phyloP scores from a whole-genome alignment of 2,329 filamentous ascomycete species.

The Orbilia brochopaga region DNA sequence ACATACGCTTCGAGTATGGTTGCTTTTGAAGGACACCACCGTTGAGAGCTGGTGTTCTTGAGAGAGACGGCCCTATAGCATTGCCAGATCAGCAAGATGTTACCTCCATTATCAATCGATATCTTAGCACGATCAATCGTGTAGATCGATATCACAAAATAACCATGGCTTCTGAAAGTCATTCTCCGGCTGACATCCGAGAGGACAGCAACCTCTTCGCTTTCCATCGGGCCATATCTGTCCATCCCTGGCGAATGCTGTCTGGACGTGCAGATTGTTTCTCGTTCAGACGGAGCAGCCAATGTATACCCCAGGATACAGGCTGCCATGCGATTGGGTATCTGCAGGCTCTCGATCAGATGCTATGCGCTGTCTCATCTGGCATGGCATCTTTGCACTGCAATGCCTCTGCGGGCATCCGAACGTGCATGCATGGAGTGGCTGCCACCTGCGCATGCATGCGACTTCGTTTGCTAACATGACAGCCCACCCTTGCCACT shows the following conservation, averaged over 20 bases:
- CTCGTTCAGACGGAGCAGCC: constrained; percentile 41
- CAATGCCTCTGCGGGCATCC: neutral
- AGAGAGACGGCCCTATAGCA: too few species aligned
- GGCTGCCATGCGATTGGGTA: neutral
- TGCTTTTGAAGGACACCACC: too few species aligned
- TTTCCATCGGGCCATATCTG: constrained; percentile 23
- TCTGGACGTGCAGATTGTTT: constrained; percentile 4
- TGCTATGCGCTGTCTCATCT: neutral
- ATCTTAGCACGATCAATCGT: too few species aligned
- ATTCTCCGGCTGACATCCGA: constrained; percentile 33
- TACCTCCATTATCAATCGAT: too few species aligned
- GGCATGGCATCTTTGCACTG: neutral
- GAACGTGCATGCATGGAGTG: neutral
- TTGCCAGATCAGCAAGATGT: too few species aligned
- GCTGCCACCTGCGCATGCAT: neutral
- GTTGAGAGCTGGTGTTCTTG: too few species aligned
- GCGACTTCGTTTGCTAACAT: neutral
- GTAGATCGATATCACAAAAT: neutral
- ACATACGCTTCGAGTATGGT: too few species aligned
- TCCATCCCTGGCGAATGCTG: neutral
- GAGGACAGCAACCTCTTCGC: constrained; percentile 12
- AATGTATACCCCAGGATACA: constrained; percentile 25
- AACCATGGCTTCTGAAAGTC: neutral
- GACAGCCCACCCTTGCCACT: neutral
- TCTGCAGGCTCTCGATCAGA: constrained; percentile 1